These are phyloP conservation scores for Candida railenensis DNA, from an alignment of 805 yeast species.

Conservation along the genomic window DNA sequence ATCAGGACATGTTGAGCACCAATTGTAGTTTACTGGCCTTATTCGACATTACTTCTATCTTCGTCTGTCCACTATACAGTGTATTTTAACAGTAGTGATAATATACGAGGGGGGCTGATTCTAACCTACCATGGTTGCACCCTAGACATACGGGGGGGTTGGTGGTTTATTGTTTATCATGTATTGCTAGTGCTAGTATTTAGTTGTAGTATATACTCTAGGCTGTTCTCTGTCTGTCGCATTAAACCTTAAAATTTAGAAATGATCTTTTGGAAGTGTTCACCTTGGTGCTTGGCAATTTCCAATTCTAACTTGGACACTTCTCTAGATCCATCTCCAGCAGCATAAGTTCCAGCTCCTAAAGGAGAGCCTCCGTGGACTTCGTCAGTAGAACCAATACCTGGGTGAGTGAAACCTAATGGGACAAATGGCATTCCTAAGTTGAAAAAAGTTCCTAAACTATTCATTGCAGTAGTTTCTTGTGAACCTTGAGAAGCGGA, in stretches of 20 bases:
- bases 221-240: too few species aligned
- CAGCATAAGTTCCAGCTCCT: slow-evolving; percentile 85
- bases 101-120: too few species aligned
- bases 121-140: too few species aligned
- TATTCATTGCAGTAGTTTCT: slow-evolving; percentile 63
- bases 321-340: slow-evolving; percentile 70
- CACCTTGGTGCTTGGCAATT: slow-evolving; percentile 69
- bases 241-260: slow-evolving; percentile 29
- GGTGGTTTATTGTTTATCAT: too few species aligned
- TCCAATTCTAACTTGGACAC: slow-evolving; percentile 63
- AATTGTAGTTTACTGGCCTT: too few species aligned
- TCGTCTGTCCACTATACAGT: too few species aligned
- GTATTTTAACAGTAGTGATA: too few species aligned
- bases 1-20: too few species aligned
- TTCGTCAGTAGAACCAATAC: slow-evolving; percentile 57
- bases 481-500: slow-evolving; percentile 77
- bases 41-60: too few species aligned
- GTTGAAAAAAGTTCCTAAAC: slow-evolving; percentile 61
- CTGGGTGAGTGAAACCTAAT: slow-evolving; percentile 63
- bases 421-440: slow-evolving; percentile 80
- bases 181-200: too few species aligned
- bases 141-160: too few species aligned
- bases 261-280: slow-evolving; percentile 51
- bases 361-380: slow-evolving; percentile 82
- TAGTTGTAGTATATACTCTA: too few species aligned